Evolutionary conservation across 495 filamentous ascomycete species (phyloP), one percentile per base, ranked within the genome.

Genomic region (Penicillium atrosanguineum): DNA sequence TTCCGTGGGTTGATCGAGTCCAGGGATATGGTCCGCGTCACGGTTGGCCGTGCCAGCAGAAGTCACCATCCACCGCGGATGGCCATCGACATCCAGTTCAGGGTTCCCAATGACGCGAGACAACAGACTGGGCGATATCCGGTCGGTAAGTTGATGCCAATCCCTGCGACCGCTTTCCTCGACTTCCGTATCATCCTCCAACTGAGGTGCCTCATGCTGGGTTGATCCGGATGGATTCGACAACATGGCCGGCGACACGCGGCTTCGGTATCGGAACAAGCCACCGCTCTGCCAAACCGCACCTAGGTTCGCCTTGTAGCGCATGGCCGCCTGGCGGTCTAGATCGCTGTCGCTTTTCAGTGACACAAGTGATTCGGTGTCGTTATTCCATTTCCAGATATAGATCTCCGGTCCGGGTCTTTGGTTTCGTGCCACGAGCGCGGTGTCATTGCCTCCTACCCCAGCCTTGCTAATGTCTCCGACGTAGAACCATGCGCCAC

Each of bases 401-500:
- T 74, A 57, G 16, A 80, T 65, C 23, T 75, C 68, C 7, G 61
- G 44, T 3, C 19, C 53, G 8, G 36, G 16, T 7, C n/a, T 48
- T 29, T 49, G 38, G 34, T 21, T 16, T 19, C 43, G 48, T 28
- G 62, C 43, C 8, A 42, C 36, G 19, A 62, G 49, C n/a, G 57
- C 54, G 8, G 50, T 48, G 6, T 56, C 44, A 43, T 64, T 50
- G 21, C 48, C 41, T 16, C 45, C 28, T n/a, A 55, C 40, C 21
- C 58, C 56, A 39, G 55, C 46, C 8, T 43, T 39, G 39, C 41
- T 38, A 48, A 66, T 49, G 56, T 75, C 67, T 7, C 68, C 67
- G 37, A 87, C 70, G 48, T 78, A 69, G 65, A 87, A 83, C 84
- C 84, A 87, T 37, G 76, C 74, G 8, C 84, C 84, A 54, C 82